phyloP scores from a whole-genome alignment of 768 basidiomycete species.

The Agaricus sinodeliciosus region DNA sequence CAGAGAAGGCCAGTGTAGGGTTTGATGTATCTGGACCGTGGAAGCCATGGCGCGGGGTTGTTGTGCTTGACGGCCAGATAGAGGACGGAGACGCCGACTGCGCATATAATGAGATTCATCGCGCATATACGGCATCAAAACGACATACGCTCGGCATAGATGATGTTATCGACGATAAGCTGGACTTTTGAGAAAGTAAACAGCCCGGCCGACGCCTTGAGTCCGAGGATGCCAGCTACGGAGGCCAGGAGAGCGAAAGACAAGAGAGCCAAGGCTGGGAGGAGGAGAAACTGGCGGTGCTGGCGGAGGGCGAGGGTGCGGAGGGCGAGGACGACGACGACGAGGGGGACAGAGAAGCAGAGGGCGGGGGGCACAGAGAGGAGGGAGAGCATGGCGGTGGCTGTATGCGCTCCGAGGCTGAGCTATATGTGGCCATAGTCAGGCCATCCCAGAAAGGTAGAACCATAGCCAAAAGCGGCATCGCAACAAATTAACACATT shows the following conservation, averaged over 20 bases:
- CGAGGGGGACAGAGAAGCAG: not conserved
- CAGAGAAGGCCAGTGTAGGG: slow-evolving; percentile 1
- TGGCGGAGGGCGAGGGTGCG: not conserved
- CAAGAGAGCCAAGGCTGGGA: slow-evolving; percentile 14
- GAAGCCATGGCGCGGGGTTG: slow-evolving; percentile 3
- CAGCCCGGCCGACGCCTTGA: not conserved
- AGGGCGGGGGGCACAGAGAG: not conserved
- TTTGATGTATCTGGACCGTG: not conserved
- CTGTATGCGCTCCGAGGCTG: not conserved
- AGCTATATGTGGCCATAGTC: too few relatives aligned
- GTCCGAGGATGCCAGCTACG: slow-evolving; percentile 12
- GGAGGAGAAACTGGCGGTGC: not conserved
- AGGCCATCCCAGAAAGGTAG: not conserved
- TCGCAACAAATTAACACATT: not conserved
- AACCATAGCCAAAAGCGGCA: not conserved
- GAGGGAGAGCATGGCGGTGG: not conserved
- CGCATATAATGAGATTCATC: not conserved
- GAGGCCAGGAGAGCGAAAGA: slow-evolving; percentile 46
- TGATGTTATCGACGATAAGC: not conserved
- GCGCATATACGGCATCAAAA: not conserved
- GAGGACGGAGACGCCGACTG: not conserved
- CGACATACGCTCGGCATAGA: slow-evolving; percentile 4
- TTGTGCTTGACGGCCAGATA: not conserved
- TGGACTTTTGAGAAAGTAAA: not conserved
- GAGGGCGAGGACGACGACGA: slow-evolving; percentile 1